phyloP scores from a whole-genome alignment of 192 early-diverging fungal species.

The Diversispora epigaea region DNA sequence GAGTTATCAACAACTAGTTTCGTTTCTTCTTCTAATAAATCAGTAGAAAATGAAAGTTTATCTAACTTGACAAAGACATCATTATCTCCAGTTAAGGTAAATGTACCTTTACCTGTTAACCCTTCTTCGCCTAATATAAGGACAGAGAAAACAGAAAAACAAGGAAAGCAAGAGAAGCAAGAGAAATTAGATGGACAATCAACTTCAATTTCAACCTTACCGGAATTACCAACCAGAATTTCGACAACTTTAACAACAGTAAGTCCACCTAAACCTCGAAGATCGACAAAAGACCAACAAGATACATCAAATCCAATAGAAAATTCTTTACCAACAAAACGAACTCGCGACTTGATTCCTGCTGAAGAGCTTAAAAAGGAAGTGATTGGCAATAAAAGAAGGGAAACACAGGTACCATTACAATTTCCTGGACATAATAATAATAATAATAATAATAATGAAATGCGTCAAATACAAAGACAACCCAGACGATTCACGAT shows the following conservation, averaged over 20 bases:
- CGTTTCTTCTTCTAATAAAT: neutral
- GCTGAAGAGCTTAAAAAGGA: constrained; percentile 17
- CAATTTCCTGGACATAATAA: constrained; percentile 7
- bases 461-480: constrained; percentile 23
- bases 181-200: too few species aligned
- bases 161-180: too few species aligned
- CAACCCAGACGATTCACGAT: constrained; percentile 19
- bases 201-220: neutral
- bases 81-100: neutral
- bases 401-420: constrained; percentile 6
- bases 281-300: neutral
- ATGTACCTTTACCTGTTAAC: neutral
- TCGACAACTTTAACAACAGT: neutral
- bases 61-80: neutral
- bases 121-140: neutral
- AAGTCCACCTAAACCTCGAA: neutral
- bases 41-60: neutral
- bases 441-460: constrained; percentile 5
- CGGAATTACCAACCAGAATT: neutral
- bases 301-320: neutral
- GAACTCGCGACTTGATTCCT: neutral
- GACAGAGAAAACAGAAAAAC: neutral
- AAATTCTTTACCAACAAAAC: constrained; percentile 2
- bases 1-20: too few species aligned
- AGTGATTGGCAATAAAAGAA: constrained; percentile 1